Percentiles rank a stretch among this genome's conserved stretches.
Evolutionary conservation across 164 flowering plant species (phyloP).

Genomic region (Magnolia sinica): DNA sequence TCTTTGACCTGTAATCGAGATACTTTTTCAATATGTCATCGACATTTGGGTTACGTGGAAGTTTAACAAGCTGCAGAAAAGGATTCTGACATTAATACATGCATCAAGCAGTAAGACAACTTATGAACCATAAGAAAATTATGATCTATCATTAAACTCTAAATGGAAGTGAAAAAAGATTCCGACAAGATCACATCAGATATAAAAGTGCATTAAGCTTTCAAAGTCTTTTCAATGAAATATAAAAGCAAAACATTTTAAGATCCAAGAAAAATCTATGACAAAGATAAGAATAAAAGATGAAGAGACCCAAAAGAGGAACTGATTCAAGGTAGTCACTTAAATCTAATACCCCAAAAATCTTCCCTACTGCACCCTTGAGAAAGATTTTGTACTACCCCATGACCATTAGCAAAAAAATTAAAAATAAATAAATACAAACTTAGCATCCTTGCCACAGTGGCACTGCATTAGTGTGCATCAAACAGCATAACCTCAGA

Average conservation of each 20-base stretch:
- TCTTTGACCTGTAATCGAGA: constrained; percentile 59
- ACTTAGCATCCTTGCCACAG: no score
- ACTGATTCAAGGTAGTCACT: no score
- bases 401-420: no score
- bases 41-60: constrained; percentile 77
- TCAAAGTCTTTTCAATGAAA: neutral
- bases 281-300: no score
- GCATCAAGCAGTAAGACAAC: neutral
- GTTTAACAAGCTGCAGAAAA: constrained; percentile 69
- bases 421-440: no score
- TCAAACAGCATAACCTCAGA: no score
- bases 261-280: neutral
- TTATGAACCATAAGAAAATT: neutral
- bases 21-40: constrained; percentile 67
- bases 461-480: no score
- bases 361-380: no score
- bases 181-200: neutral
- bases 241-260: neutral
- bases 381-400: no score
- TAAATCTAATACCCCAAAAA: no score
- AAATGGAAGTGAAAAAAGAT: neutral
- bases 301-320: no score
- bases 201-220: neutral
- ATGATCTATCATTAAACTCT: no score
- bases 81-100: neutral